Percentiles rank a stretch among this genome's conserved stretches.
Evolutionary conservation across 2,329 filamentous ascomycete species (phyloP).

Genomic region (Coniochaeta ligniaria): DNA sequence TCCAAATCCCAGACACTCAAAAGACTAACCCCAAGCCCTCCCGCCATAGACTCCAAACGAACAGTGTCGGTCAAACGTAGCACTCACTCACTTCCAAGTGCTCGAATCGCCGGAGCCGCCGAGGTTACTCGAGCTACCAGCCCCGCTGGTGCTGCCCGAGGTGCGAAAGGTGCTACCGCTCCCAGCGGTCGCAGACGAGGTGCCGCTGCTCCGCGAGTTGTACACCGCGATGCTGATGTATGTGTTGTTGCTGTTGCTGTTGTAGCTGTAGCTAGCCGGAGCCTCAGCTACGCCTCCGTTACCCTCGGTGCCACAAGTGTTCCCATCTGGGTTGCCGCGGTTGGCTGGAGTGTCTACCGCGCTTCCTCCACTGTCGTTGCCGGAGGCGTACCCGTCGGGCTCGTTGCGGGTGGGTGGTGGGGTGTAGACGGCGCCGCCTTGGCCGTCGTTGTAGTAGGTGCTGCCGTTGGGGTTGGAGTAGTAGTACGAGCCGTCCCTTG

Average conservation of each 20-base stretch:
- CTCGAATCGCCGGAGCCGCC: no score
- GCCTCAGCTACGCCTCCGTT: neutral
- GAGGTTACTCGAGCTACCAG: neutral
- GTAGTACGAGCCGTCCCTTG: slow-evolving; percentile 59
- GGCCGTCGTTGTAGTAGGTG: slow-evolving; percentile 59
- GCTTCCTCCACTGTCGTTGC: no score
- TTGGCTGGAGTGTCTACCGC: no score
- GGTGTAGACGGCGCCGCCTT: slow-evolving; percentile 54
- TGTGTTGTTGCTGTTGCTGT: neutral
- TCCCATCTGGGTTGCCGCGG: no score
- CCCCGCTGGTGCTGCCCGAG: neutral
- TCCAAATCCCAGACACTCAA: neutral
- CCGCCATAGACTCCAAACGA: no score
- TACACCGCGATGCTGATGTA: neutral
- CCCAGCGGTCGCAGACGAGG: neutral
- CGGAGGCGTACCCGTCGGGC: neutral
- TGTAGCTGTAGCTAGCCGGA: neutral
- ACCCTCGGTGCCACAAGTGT: neutral
- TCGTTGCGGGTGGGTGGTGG: slow-evolving; percentile 17
- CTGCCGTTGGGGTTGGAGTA: slow-evolving; percentile 64
- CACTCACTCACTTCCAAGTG: neutral
- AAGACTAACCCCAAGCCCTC: no score
- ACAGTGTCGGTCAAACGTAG: neutral
- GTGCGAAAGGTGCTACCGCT: neutral
- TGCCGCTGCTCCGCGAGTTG: neutral